Percentiles rank a stretch among this genome's conserved stretches.
Conservation (phyloP, 768 basidiomycete genomes). For the Xerocomus brunneocitrinus region DNA sequence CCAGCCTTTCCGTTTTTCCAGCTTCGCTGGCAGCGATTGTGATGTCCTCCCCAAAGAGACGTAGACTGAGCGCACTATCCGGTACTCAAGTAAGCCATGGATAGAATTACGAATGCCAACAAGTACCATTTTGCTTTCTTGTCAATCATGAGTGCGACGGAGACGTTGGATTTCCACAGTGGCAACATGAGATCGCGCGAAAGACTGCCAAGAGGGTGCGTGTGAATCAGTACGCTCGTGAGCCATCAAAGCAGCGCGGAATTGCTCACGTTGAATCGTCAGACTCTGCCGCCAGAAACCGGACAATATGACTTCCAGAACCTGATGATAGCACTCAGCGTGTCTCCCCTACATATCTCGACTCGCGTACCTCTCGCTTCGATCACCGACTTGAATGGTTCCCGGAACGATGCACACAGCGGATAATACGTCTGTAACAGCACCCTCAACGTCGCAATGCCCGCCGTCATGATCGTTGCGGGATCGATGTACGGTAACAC, state of each 20-base stretch:
- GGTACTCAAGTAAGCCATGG: background rate
- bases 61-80: slow-evolving; percentile 76
- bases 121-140: slow-evolving; percentile 91
- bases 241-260: background rate
- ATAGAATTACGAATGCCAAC: background rate
- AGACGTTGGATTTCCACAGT: slow-evolving; percentile 90
- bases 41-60: slow-evolving; percentile 79
- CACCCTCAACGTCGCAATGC: slow-evolving; percentile 53
- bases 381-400: slow-evolving; percentile 53
- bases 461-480: slow-evolving; percentile 54
- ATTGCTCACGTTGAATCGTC: slow-evolving; percentile 51
- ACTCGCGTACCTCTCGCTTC: slow-evolving; percentile 50
- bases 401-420: slow-evolving; percentile 56
- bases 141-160: slow-evolving; percentile 89
- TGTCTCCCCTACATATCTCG: slow-evolving; percentile 30
- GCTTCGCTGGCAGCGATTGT: slow-evolving; percentile 46
- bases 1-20: slow-evolving; percentile 19
- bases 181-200: slow-evolving; percentile 85
- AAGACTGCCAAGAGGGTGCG: slow-evolving; percentile 39
- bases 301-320: slow-evolving; percentile 67
- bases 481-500: slow-evolving; percentile 79
- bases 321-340: slow-evolving; percentile 32
- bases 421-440: slow-evolving; percentile 81
- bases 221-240: background rate
- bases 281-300: slow-evolving; percentile 53